Percentiles rank a stretch among this genome's conserved stretches.
These are phyloP conservation scores for Fistulina hepatica DNA, from an alignment of 1,284 basidiomycete species.

Conservation along the genomic window DNA sequence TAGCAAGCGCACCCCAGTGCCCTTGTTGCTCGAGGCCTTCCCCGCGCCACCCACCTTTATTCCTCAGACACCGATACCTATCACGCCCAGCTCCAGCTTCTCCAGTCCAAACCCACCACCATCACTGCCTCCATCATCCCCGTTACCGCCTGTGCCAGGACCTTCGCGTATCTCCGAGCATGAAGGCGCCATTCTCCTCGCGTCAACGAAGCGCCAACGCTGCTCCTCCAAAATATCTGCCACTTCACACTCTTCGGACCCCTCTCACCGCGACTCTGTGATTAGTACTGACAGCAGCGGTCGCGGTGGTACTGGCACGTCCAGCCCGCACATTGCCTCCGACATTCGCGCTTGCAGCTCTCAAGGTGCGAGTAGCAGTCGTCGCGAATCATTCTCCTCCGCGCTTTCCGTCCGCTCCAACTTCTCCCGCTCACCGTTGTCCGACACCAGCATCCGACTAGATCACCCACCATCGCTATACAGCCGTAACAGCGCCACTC, in stretches of 20 bases:
- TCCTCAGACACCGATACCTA: slow-evolving; percentile 3
- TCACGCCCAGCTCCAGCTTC: not conserved
- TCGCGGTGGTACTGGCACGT: slow-evolving; percentile 4
- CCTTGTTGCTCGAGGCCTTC: slow-evolving; percentile 10
- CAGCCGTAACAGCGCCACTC: too few species aligned
- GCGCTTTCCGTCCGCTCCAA: too few species aligned
- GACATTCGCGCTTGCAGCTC: slow-evolving; percentile 8
- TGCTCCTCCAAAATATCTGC: slow-evolving; percentile 4
- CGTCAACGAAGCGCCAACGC: not conserved
- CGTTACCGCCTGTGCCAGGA: slow-evolving; percentile 15
- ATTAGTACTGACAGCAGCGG: slow-evolving; percentile 11
- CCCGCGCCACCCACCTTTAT: slow-evolving; percentile 11
- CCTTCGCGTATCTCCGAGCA: slow-evolving; percentile 10
- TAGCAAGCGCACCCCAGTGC: too few species aligned
- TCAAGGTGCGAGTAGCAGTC: too few species aligned
- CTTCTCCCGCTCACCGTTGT: too few species aligned
- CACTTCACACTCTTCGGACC: slow-evolving; percentile 10
- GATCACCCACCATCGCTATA: too few species aligned
- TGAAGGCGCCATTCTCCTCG: slow-evolving; percentile 12
- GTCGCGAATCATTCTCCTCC: too few species aligned
- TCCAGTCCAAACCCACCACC: slow-evolving; percentile 12
- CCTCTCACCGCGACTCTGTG: slow-evolving; percentile 9
- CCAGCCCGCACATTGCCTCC: slow-evolving; percentile 7
- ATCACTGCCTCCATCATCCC: slow-evolving; percentile 10
- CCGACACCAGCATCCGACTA: too few species aligned